Percentiles rank a stretch among this genome's conserved stretches.
These are phyloP conservation scores for Dipsacomyces acuminosporus DNA, from an alignment of 371 early-diverging fungal species.

Conservation along the genomic window DNA sequence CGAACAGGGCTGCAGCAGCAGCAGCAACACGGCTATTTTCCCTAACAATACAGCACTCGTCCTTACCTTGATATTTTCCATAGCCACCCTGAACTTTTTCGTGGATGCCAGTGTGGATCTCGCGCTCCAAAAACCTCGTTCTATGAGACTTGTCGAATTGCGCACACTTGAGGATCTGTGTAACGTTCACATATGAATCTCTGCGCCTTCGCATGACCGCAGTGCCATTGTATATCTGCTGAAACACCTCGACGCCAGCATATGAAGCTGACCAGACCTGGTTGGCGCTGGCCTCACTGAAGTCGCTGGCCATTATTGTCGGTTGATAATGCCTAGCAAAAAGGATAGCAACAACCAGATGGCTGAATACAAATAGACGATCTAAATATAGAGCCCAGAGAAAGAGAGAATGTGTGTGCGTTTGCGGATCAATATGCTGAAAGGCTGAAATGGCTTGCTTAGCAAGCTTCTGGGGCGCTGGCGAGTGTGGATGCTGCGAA, in stretches of 20 bases:
- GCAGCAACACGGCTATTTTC: too few species aligned
- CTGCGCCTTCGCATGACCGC: conserved; percentile 87
- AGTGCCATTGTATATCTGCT: conserved; percentile 51
- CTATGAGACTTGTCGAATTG: conserved; percentile 87
- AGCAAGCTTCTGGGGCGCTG: too few species aligned
- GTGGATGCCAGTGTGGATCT: conserved; percentile 74
- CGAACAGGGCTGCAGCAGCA: too few species aligned
- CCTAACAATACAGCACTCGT: too few species aligned
- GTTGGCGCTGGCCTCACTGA: neutral
- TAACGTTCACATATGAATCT: conserved; percentile 92
- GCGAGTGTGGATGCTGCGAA: too few species aligned
- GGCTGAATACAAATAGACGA: too few species aligned
- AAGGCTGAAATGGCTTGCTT: too few species aligned
- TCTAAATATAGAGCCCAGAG: too few species aligned
- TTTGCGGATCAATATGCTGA: too few species aligned
- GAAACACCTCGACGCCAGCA: conserved; percentile 45
- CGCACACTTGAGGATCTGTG: conserved; percentile 97
- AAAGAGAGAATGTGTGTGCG: too few species aligned
- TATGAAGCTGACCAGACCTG: conserved; percentile 48
- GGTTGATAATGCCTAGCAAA: too few species aligned
- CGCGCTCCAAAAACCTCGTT: conserved; percentile 88
- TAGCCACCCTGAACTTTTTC: conserved; percentile 98
- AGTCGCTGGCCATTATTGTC: neutral
- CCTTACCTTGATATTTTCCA: conserved; percentile 90
- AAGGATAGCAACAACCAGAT: too few species aligned